Evolutionary conservation across 495 filamentous ascomycete genomes (phyloP), one percentile per base, ranked within the genome.

Genomic region (Aspergillus nidulans): DNA sequence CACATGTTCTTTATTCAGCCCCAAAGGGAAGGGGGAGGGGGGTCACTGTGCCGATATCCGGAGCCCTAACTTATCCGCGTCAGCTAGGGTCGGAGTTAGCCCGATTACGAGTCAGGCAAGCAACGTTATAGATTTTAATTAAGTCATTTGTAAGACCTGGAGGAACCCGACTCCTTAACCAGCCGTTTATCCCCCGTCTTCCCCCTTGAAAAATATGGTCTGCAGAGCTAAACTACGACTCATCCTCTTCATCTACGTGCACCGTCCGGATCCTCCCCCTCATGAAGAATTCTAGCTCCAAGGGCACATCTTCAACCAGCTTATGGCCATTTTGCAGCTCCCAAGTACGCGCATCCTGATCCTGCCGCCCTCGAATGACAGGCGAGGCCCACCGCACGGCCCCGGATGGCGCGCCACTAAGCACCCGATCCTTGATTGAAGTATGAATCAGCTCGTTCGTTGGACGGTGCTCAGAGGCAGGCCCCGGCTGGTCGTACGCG

Each of bases 381-480:
- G 34, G 10, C 25, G 28, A 61, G 12, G 50, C 30, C 58, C 58
- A 59, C 32, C 32, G 18, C n/a, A 40, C 53, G 21, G 49, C 13
- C 6, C 43, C 44, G 9, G 12, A 3, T 16, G 10, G n/a, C 4
- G 13, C 18, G 0, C 36, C 38, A 5, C n/a, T n/a, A 38, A 56
- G n/a, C 24, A 46, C 41, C n/a, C 64, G 56, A 49, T 62, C 61
- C 44, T 39, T 51, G 43, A 68, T 57, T 18, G 65, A 68, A 26
- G 60, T 58, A 56, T 68, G 65, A 15, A 68, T 58, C 28, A 25
- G 52, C 30, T 68, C 65, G 26, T 68, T 62, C 38, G 63, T 68
- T 9, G 53, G 51, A 25, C 38, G 43, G 23, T 5, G 7, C 10
- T 5, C 36, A n/a, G 24, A 20, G 16, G 28, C 56, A 18, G 38